Conservation (phyloP, 2,329 filamentous ascomycete genomes). For the Phialemoniopsis sp. region DNA sequence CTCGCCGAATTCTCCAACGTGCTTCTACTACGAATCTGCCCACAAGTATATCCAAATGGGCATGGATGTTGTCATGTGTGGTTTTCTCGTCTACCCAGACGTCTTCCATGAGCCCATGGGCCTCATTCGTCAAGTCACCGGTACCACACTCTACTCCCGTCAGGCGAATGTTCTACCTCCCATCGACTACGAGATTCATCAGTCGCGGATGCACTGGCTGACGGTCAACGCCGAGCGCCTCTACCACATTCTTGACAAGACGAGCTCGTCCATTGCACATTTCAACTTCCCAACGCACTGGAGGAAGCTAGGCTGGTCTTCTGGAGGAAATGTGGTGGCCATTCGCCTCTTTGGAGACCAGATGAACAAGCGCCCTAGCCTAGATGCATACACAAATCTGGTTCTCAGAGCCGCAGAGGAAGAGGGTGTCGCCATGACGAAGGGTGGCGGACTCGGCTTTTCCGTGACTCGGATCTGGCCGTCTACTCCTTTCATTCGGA, state of each 20-base stretch:
- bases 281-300: background rate
- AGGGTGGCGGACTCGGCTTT: constrained; percentile 2
- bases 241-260: too few species aligned
- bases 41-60: constrained; percentile 3
- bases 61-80: constrained; percentile 2
- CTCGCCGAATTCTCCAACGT: background rate
- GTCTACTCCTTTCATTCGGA: background rate
- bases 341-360: background rate
- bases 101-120: background rate
- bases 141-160: background rate
- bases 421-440: constrained; percentile 1
- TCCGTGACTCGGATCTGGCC: background rate
- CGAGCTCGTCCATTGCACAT: background rate
- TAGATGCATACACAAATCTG: constrained; percentile 1
- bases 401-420: background rate
- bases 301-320: background rate
- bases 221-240: too few species aligned
- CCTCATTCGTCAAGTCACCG: constrained; percentile 1
- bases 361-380: constrained; percentile 1
- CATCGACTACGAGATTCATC: background rate
- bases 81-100: background rate
- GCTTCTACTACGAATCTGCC: constrained; percentile 1
- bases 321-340: constrained; percentile 1
- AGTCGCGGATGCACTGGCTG: too few species aligned
- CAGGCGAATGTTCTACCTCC: background rate